These are phyloP conservation scores for Trichoderma asperellum DNA, from an alignment of 2,329 filamentous ascomycete species.

Conservation along the genomic window DNA sequence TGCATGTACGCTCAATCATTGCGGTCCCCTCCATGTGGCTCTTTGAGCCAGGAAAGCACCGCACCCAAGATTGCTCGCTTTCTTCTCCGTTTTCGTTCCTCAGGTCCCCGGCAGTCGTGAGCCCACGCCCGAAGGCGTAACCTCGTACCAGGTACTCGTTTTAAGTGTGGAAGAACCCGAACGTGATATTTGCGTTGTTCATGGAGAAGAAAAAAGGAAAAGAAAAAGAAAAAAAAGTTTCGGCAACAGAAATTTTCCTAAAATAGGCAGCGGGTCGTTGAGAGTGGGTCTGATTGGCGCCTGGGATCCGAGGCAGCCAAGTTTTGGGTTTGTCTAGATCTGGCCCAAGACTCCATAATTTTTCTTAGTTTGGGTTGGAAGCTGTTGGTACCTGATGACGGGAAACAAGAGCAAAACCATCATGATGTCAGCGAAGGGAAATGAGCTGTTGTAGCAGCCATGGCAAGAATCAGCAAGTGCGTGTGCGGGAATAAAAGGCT, in stretches of 20 bases:
- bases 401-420: not conserved
- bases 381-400: conserved; percentile 1
- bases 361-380: not conserved
- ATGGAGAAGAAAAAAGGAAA: conserved; percentile 41
- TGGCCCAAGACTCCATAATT: not conserved
- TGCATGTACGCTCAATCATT: conserved; percentile 63
- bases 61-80: conserved; percentile 64
- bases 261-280: conserved; percentile 20
- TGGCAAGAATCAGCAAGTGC: not conserved
- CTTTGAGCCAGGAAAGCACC: conserved; percentile 54
- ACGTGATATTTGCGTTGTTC: conserved; percentile 55
- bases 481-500: not conserved
- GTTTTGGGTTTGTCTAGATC: not conserved
- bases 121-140: conserved; percentile 44
- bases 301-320: conserved; percentile 16
- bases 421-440: not conserved
- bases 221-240: conserved; percentile 33
- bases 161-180: conserved; percentile 43
- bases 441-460: not conserved
- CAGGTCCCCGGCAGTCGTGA: conserved; percentile 53
- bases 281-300: conserved; percentile 21
- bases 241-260: conserved; percentile 29
- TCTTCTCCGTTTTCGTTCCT: conserved; percentile 57
- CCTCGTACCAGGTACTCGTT: conserved; percentile 50
- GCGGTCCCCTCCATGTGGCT: conserved; percentile 57